Evolutionary conservation across 192 early-diverging fungal genomes (phyloP).

Genomic region (Umbelopsis sp.): DNA sequence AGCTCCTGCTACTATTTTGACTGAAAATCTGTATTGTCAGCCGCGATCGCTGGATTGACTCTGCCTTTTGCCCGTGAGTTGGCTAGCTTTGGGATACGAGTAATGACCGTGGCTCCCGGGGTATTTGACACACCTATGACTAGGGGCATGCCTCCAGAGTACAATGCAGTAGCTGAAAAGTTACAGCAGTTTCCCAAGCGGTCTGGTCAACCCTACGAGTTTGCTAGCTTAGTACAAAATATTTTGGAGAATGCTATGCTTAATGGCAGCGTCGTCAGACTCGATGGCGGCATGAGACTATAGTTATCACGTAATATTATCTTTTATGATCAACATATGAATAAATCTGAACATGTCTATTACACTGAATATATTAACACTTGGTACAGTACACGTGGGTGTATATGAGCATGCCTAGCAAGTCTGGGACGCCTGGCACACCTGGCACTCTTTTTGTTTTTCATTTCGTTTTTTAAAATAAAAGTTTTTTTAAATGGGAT

Average conservation of each 20-base stretch:
- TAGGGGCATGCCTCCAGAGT: neutral
- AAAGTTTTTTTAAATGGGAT: neutral
- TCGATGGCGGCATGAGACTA: slow-evolving; percentile 47
- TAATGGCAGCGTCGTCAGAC: slow-evolving; percentile 49
- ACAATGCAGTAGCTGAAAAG: slow-evolving; percentile 22
- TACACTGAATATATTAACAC: neutral
- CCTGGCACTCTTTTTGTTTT: no score
- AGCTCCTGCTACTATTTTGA: no score
- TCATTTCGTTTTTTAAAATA: slow-evolving; percentile 3
- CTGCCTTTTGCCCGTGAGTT: slow-evolving; percentile 55
- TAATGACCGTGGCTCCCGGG: slow-evolving; percentile 50
- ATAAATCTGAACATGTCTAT: neutral
- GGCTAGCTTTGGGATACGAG: slow-evolving; percentile 44
- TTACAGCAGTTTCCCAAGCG: slow-evolving; percentile 44
- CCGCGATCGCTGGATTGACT: slow-evolving; percentile 49
- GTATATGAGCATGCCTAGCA: no score
- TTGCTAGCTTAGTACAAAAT: slow-evolving; percentile 44
- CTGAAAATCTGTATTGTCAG: neutral
- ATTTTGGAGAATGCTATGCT: slow-evolving; percentile 51
- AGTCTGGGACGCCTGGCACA: no score
- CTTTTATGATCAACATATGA: neutral
- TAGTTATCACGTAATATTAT: neutral
- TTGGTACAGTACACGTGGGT: no score
- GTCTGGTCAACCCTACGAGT: slow-evolving; percentile 48
- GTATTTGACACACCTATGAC: slow-evolving; percentile 28